A percentile compares a stretch with the other conserved stretches of the same genome.
Conservation (phyloP, 768 basidiomycete species). For the Symmetrospora coprosmae region DNA sequence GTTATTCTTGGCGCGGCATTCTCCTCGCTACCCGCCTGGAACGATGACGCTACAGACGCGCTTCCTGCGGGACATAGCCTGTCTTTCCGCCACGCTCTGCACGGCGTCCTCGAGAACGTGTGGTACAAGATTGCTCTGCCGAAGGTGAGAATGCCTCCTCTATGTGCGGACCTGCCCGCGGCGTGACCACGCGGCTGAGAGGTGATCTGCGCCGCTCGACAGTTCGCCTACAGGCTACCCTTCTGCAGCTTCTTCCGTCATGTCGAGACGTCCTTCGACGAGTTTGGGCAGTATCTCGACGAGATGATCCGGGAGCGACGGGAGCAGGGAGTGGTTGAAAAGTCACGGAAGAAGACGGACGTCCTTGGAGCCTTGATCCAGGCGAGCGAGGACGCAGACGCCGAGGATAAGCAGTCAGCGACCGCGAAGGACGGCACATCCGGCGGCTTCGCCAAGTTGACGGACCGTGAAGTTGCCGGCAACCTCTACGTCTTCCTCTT, state of each 20-base stretch:
- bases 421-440: constrained; percentile 13
- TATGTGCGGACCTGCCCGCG: not conserved
- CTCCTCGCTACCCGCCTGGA: constrained; percentile 6
- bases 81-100: constrained; percentile 6
- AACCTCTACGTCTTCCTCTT: constrained; percentile 32
- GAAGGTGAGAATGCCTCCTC: constrained; percentile 13
- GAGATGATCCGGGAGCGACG: constrained; percentile 26
- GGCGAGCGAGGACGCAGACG: not conserved
- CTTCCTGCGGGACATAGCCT: not conserved
- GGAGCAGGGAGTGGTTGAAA: not conserved
- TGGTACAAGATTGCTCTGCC: constrained; percentile 19
- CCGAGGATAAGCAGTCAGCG: constrained; percentile 2
- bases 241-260: not conserved
- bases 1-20: constrained; percentile 1
- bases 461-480: constrained; percentile 17
- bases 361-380: constrained; percentile 11
- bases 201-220: not conserved
- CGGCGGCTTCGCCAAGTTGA: not conserved
- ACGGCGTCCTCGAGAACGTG: constrained; percentile 19
- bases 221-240: constrained; percentile 13
- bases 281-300: constrained; percentile 25
- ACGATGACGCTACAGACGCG: constrained; percentile 20
- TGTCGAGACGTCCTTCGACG: constrained; percentile 8
- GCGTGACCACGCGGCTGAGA: not conserved
- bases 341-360: not conserved